Evolutionary conservation across 371 early-diverging fungal genomes (phyloP).

Genomic region (Apophysomyces ossiformis): DNA sequence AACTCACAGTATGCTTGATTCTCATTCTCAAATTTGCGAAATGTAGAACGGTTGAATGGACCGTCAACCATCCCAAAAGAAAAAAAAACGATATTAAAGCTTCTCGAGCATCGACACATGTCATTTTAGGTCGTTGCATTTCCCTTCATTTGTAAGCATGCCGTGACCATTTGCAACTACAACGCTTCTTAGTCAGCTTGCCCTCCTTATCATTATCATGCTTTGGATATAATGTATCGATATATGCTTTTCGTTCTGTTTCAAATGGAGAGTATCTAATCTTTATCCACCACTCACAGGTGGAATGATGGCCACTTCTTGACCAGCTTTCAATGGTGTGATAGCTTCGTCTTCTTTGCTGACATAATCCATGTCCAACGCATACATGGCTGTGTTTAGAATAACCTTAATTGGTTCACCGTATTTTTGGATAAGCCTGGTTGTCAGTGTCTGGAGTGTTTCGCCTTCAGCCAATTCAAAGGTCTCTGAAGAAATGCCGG

Average conservation of each 20-base stretch:
- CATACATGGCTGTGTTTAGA: conserved; percentile 60
- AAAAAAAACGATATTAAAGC: no score
- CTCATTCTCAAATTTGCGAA: no score
- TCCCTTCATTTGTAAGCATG: no score
- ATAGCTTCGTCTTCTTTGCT: conserved; percentile 39
- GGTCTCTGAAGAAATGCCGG: conserved; percentile 43
- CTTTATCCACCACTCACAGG: conserved; percentile 78
- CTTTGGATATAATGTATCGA: no score
- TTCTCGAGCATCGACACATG: no score
- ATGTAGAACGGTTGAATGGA: no score
- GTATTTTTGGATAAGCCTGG: conserved; percentile 41
- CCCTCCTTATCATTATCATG: no score
- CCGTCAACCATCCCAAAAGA: no score
- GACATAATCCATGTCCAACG: conserved; percentile 74
- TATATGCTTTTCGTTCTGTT: neutral
- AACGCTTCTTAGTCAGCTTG: no score
- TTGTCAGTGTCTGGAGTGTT: conserved; percentile 35
- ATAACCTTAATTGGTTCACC: conserved; percentile 41
- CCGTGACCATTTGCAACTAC: no score
- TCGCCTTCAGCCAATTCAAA: conserved; percentile 36
- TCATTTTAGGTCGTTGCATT: no score
- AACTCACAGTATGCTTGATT: no score
- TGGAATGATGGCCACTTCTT: conserved; percentile 76
- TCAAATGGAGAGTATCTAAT: neutral
- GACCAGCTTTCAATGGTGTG: conserved; percentile 45